Percentiles rank a stretch among this genome's conserved stretches.
phyloP scores from a whole-genome alignment of 176 grass and related monocot genomes.

The Oryza meyeriana region DNA sequence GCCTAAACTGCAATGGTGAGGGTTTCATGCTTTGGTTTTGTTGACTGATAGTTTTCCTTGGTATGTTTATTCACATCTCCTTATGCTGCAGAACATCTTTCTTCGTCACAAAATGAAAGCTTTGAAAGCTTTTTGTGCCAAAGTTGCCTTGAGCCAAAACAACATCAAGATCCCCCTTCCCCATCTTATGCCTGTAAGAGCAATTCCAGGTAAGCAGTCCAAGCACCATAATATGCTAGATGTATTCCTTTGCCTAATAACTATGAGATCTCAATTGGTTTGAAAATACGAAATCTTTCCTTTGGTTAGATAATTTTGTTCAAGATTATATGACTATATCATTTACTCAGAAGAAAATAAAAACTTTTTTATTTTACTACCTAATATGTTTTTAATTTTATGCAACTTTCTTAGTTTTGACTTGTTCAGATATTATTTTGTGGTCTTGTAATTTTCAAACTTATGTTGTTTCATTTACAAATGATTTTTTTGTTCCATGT shows the following conservation, averaged over 20 bases:
- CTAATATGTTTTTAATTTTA: neutral
- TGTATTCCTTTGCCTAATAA: constrained; percentile 17
- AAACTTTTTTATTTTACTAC: neutral
- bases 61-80: constrained; percentile 31
- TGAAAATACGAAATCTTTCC: neutral
- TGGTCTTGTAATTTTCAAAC: constrained; percentile 16
- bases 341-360: neutral
- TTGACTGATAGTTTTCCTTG: neutral
- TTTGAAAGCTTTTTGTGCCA: constrained; percentile 48
- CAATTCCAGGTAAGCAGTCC: constrained; percentile 37
- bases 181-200: constrained; percentile 35
- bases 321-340: neutral
- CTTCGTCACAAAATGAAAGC: constrained; percentile 32
- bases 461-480: constrained; percentile 9
- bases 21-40: constrained; percentile 14
- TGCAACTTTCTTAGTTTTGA: neutral
- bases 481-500: constrained; percentile 13
- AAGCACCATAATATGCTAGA: constrained; percentile 17
- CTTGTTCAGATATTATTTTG: neutral
- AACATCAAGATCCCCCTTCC: constrained; percentile 38
- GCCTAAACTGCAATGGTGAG: constrained; percentile 67
- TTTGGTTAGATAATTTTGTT: constrained; percentile 15
- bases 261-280: neutral
- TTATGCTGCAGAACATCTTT: constrained; percentile 40
- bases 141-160: constrained; percentile 40